phyloP scores from a whole-genome alignment of 2,329 filamentous ascomycete species.

The Purpureocillium takamizusanense region DNA sequence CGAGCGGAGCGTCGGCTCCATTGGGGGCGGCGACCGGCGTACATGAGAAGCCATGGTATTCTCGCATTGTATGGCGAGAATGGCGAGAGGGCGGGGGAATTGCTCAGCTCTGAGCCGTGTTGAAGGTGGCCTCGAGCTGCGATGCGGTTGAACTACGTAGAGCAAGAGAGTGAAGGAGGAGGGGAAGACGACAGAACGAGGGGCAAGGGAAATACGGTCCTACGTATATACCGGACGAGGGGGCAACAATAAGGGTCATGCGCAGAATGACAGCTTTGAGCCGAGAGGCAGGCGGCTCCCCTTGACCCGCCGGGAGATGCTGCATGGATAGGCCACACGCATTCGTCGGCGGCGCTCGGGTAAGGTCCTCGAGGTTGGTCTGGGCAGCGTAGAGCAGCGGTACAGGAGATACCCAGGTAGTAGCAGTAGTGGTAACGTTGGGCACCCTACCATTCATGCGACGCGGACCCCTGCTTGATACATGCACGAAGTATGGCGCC shows the following conservation, averaged over 20 bases:
- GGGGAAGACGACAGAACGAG: neutral
- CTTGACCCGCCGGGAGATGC: no score
- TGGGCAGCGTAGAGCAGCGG: no score
- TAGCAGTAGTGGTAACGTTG: no score
- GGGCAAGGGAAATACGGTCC: neutral
- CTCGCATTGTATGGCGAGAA: slow-evolving; percentile 47
- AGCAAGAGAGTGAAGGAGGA: slow-evolving; percentile 16
- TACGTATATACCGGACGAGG: neutral
- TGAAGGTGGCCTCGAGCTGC: slow-evolving; percentile 13
- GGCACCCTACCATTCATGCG: no score
- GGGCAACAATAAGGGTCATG: neutral
- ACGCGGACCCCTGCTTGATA: no score
- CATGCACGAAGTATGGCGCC: no score
- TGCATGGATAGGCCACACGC: no score
- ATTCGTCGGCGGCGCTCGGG: no score
- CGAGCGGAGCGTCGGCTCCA: neutral
- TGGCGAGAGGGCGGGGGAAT: slow-evolving; percentile 12
- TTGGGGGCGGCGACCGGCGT: slow-evolving; percentile 3
- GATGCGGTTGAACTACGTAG: slow-evolving; percentile 8
- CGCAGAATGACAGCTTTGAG: neutral
- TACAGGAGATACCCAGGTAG: no score
- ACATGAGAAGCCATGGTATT: slow-evolving; percentile 65
- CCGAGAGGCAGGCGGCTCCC: no score
- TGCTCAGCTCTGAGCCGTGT: slow-evolving; percentile 17
- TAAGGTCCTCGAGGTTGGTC: no score